Conservation (phyloP, 164 flowering plant genomes). For the Santalum album region DNA sequence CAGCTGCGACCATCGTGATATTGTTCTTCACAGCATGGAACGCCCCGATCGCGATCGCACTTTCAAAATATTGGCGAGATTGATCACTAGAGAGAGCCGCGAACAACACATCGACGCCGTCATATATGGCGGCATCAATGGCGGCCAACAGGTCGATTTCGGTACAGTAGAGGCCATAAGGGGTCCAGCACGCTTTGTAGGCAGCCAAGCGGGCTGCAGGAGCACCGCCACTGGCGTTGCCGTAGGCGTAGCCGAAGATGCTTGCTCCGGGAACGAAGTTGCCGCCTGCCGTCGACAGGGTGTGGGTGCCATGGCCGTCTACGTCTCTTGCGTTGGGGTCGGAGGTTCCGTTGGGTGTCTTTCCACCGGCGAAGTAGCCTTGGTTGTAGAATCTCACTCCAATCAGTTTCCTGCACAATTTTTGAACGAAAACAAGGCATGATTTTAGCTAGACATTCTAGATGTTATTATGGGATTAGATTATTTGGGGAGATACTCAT, state of each 20-base stretch:
- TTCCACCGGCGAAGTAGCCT: neutral
- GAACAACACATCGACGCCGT: neutral
- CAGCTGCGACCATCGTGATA: neutral
- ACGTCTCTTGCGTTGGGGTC: neutral
- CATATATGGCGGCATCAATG: neutral
- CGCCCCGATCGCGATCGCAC: neutral
- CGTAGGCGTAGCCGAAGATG: neutral
- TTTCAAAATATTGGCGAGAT: neutral
- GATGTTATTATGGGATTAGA: too few species aligned
- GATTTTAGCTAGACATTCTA: too few species aligned
- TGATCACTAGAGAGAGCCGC: neutral
- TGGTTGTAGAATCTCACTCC: too few species aligned
- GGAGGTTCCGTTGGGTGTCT: neutral
- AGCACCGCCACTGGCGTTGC: neutral
- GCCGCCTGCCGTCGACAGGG: neutral
- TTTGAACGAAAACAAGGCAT: too few species aligned
- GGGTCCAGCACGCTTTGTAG: neutral
- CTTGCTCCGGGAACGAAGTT: neutral
- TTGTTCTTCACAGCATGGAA: neutral
- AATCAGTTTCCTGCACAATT: too few species aligned
- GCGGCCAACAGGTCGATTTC: slow-evolving; percentile 13
- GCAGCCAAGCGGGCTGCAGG: neutral
- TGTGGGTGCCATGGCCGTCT: neutral
- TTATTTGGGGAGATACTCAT: too few species aligned
- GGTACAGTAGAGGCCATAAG: neutral